phyloP scores from a whole-genome alignment of 2,329 filamentous ascomycete species.

The Aspergillus fumigatus region DNA sequence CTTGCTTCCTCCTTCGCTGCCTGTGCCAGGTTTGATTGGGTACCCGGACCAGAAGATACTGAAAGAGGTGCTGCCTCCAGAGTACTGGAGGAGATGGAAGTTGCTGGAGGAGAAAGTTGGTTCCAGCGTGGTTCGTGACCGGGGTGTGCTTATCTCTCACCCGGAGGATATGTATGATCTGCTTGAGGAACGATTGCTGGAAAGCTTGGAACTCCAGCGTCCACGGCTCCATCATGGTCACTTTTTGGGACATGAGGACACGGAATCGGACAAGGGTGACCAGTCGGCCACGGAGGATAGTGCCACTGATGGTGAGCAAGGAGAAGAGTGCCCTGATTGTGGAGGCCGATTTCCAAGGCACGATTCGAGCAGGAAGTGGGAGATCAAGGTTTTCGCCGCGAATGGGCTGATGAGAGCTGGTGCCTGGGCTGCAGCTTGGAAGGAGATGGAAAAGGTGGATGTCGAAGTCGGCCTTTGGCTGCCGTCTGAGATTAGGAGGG shows the following conservation, averaged over 20 bases:
- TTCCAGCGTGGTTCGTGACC: slow-evolving; percentile 52
- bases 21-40: slow-evolving; percentile 38
- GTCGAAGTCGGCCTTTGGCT: slow-evolving; percentile 78
- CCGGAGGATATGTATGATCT: slow-evolving; percentile 59
- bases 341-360: slow-evolving; percentile 44
- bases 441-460: slow-evolving; percentile 97
- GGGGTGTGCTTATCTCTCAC: slow-evolving; percentile 59
- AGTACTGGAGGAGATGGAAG: slow-evolving; percentile 45
- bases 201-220: slow-evolving; percentile 54
- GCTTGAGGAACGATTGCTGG: slow-evolving; percentile 57
- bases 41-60: slow-evolving; percentile 41
- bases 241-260: slow-evolving; percentile 43
- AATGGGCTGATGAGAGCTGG: slow-evolving; percentile 90
- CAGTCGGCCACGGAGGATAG: slow-evolving; percentile 28
- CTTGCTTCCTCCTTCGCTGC: slow-evolving; percentile 50
- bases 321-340: slow-evolving; percentile 48
- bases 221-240: slow-evolving; percentile 57
- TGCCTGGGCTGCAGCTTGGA: slow-evolving; percentile 91
- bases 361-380: slow-evolving; percentile 51
- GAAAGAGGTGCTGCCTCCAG: slow-evolving; percentile 46
- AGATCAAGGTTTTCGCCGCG: slow-evolving; percentile 83
- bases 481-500: slow-evolving; percentile 47
- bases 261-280: slow-evolving; percentile 21
- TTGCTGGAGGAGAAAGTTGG: slow-evolving; percentile 51
- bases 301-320: slow-evolving; percentile 34